Base-by-base conservation (phyloP, 352 stramenopile species). In the Pseudoperonospora humuli region DNA sequence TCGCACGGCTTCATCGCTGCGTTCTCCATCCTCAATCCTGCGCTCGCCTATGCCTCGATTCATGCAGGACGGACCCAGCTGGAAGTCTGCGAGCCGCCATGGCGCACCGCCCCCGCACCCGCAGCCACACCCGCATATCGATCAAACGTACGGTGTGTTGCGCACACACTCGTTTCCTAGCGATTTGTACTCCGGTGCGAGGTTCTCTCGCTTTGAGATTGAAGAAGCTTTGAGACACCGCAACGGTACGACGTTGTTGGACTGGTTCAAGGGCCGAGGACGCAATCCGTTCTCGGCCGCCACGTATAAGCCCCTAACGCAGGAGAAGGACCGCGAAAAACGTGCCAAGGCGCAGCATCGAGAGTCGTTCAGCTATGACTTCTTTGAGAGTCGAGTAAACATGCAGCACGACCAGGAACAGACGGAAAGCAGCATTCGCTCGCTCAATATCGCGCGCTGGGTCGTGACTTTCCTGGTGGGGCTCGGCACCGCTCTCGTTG, bases 381-480 rank as follows among this genome's bases (percentile, higher is more conserved):
- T 88, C 54, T 93, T 90, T 39, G 81, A 93, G 54, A 82, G 63
- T 48, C 61, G 81, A 39, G 80, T 93, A 5, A 90, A 93, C 61
- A 80, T 75, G 64, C 77, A 93, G 58, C 73, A 91, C 64, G 81
- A 93, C 44, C 75, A 90, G 43, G 78, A 90, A 40, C 73, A 86
- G 56, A 84, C 65, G 0, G 81, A 93, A 52, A 70, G 79, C 17
- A 57, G 57, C 1, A 77, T 93, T 41, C 75, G 74, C 19, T 75
- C 77, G 50, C 65, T 93, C 27, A 91, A 88, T 45, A 77, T 93
- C 31, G 70, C 70, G 1, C 77, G 92, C n/a, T 99, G 95, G 95
- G 58, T 93, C 48, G 86, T 98, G 67, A 99, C 96, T 1, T 92
- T 98, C 43, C 57, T 87, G 15, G 95, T 98, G 31, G 96, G 96